Conservation (phyloP, 805 yeast species). For the Clavispora carvajalis region DNA sequence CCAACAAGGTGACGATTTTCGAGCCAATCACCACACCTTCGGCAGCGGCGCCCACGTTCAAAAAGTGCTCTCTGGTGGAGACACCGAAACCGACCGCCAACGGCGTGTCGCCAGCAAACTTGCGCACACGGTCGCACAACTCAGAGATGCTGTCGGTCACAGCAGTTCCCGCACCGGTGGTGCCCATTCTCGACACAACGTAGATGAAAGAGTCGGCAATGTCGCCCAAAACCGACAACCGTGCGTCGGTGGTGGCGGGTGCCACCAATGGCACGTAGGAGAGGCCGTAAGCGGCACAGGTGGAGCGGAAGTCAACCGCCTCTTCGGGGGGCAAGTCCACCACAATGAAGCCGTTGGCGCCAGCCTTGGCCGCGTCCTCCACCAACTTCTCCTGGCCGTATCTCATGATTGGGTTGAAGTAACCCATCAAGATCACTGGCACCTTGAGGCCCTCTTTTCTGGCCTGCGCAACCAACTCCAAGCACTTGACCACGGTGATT, state of each 20-base stretch:
- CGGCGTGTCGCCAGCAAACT: constrained; percentile 57
- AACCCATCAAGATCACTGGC: constrained; percentile 94
- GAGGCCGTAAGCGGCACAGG: constrained; percentile 62
- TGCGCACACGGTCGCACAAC: constrained; percentile 71
- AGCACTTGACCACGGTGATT: constrained; percentile 60
- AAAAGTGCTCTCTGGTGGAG: constrained; percentile 85
- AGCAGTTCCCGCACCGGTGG: constrained; percentile 80
- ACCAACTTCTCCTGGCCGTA: constrained; percentile 87
- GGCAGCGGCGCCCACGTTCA: constrained; percentile 69
- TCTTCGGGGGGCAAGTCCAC: constrained; percentile 98
- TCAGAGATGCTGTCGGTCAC: constrained; percentile 60
- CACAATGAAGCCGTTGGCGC: constrained; percentile 91
- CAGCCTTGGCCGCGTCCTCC: constrained; percentile 73
- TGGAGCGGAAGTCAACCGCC: constrained; percentile 78
- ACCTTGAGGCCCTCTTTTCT: constrained; percentile 78
- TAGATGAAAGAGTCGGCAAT: constrained; percentile 95
- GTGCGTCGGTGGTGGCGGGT: constrained; percentile 90
- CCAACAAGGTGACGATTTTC: constrained; percentile 66
- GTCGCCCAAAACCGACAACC: constrained; percentile 69
- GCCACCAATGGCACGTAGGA: constrained; percentile 93
- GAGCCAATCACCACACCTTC: constrained; percentile 98
- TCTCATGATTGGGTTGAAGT: constrained; percentile 87
- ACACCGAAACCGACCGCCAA: constrained; percentile 98
- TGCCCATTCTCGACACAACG: constrained; percentile 97
- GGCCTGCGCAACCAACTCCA: constrained; percentile 71